These are phyloP conservation scores for Lathyrus aphaca DNA, from an alignment of 306 rosid species.

Conservation along the genomic window DNA sequence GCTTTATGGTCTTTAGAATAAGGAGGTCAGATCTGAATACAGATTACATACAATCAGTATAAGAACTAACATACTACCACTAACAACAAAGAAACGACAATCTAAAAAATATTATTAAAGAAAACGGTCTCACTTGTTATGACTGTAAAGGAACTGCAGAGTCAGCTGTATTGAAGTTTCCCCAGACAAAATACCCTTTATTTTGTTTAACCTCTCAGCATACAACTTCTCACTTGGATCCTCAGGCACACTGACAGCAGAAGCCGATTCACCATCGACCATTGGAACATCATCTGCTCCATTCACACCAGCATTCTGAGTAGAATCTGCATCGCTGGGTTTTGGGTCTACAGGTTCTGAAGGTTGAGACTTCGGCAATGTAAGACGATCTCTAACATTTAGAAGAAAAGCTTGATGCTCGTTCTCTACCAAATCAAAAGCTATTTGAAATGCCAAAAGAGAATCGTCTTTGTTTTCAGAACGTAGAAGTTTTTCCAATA, in stretches of 20 bases:
- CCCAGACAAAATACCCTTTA: slow-evolving; percentile 93
- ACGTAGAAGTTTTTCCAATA: slow-evolving; percentile 83
- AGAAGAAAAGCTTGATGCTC: slow-evolving; percentile 96
- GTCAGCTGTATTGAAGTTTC: slow-evolving; percentile 93
- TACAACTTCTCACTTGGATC: slow-evolving; percentile 81
- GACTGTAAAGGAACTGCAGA: slow-evolving; percentile 90
- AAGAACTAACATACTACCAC: slow-evolving; percentile 28
- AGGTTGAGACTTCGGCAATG: slow-evolving; percentile 64
- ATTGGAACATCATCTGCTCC: slow-evolving; percentile 81
- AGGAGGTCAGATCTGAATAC: slow-evolving; percentile 87
- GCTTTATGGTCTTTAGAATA: slow-evolving; percentile 93
- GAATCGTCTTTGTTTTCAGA: slow-evolving; percentile 92
- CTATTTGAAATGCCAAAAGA: slow-evolving; percentile 92
- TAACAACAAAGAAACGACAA: slow-evolving; percentile 28
- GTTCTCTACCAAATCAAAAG: slow-evolving; percentile 94
- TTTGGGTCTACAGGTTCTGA: slow-evolving; percentile 58
- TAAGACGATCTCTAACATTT: slow-evolving; percentile 77
- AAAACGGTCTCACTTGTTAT: slow-evolving; percentile 81
- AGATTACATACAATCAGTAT: slow-evolving; percentile 40
- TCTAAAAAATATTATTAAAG: slow-evolving; percentile 10
- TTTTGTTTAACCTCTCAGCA: slow-evolving; percentile 78
- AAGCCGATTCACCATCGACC: slow-evolving; percentile 62
- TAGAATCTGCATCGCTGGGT: slow-evolving; percentile 55
- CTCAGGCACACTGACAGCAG: slow-evolving; percentile 52
- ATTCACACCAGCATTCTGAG: slow-evolving; percentile 55